phyloP scores from a whole-genome alignment of 345 rosid genomes.

The Durio zibethinus region DNA sequence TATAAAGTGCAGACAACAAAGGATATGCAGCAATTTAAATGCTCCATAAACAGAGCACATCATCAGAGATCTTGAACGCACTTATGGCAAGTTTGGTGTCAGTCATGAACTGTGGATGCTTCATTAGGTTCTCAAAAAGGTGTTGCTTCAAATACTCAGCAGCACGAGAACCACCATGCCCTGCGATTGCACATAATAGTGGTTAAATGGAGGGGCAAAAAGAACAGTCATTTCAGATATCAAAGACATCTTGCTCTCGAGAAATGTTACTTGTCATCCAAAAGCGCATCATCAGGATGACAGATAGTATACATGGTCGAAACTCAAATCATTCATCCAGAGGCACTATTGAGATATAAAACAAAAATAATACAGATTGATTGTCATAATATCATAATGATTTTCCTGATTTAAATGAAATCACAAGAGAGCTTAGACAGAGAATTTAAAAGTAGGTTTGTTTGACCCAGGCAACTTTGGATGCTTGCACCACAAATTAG shows the following conservation, averaged over 20 bases:
- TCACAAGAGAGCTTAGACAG: neutral
- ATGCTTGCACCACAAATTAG: neutral
- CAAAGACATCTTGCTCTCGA: neutral
- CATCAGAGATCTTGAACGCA: conserved; percentile 28
- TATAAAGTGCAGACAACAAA: conserved; percentile 13
- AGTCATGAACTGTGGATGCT: conserved; percentile 73
- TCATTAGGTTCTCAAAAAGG: conserved; percentile 85
- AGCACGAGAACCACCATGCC: conserved; percentile 99
- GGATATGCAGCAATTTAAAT: conserved; percentile 5
- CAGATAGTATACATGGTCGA: no score
- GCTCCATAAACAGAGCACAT: neutral
- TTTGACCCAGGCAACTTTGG: neutral
- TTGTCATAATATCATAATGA: neutral
- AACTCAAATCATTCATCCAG: neutral
- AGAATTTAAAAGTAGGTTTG: neutral
- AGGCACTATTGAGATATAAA: neutral
- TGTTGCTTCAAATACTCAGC: conserved; percentile 92
- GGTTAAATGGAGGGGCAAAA: neutral
- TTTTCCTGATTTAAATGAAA: neutral
- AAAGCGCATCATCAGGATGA: neutral
- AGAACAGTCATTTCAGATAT: neutral
- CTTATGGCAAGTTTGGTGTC: conserved; percentile 86
- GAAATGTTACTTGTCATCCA: neutral
- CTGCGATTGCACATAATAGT: conserved; percentile 36
- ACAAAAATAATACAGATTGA: neutral